Conservation (phyloP, 2,329 filamentous ascomycete species). For the Penicillium sp. region DNA sequence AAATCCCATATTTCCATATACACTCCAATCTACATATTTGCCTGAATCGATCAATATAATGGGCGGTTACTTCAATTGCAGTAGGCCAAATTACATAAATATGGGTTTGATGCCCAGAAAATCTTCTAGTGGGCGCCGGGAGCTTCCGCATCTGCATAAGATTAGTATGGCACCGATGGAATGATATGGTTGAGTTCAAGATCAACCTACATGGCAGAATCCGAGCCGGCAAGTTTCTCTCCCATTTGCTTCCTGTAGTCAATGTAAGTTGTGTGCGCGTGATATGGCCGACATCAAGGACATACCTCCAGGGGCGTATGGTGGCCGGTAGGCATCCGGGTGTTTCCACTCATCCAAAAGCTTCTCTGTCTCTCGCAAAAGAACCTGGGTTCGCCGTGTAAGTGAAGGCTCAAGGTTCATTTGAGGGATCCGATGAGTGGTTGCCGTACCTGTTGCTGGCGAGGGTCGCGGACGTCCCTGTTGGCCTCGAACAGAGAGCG, state of each 20-base stretch:
- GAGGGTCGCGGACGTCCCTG: slow-evolving; percentile 73
- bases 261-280: slow-evolving; percentile 15
- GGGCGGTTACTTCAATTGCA: background rate
- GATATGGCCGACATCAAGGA: slow-evolving; percentile 3
- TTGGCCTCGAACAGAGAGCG: slow-evolving; percentile 94
- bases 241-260: slow-evolving; percentile 79
- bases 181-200: too few relatives aligned
- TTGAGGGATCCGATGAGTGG: background rate
- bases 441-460: slow-evolving; percentile 69
- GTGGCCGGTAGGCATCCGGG: slow-evolving; percentile 84
- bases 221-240: slow-evolving; percentile 80
- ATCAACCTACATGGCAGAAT: slow-evolving; percentile 70
- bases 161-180: slow-evolving; percentile 5
- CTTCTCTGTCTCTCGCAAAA: slow-evolving; percentile 83
- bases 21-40: background rate
- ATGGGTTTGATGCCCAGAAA: background rate
- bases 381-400: slow-evolving; percentile 52
- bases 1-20: too few relatives aligned
- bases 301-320: slow-evolving; percentile 88
- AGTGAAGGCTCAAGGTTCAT: background rate
- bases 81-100: background rate
- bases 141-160: slow-evolving; percentile 22
- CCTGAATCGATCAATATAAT: background rate
- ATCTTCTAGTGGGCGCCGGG: slow-evolving; percentile 21
- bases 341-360: slow-evolving; percentile 94